Base-by-base conservation (phyloP, 768 basidiomycete species). In the Rhizopogon vulgaris region DNA sequence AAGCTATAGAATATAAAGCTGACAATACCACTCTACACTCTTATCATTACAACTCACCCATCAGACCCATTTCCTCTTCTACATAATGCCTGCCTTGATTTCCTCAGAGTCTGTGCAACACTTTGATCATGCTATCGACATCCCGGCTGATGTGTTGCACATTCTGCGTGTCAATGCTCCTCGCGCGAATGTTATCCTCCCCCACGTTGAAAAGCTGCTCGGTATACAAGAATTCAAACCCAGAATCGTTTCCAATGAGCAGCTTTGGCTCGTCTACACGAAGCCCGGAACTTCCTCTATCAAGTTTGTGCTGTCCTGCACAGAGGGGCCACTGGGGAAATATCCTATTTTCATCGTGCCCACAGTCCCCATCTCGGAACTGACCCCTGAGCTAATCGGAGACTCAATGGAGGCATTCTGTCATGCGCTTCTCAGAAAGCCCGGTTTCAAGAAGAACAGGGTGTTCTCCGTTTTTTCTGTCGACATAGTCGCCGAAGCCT, bases 391-490 rank as follows among this genome's bases (percentile, higher is more conserved):
- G 63, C 53, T 56, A 4, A 72, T 87, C 27, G 58, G 64, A 45
- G 42, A 60, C n/a, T 59, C 71, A 1, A 65, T 69, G 39, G 62
- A 80, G 15, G 50, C 58, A 3, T 69, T 89, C 9, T 56, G 63
- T 9, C 55, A 49, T 0, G 46, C 57, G 2, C 69, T 79, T 17
- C 66, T 68, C 8, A 49, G 52, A 6, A 59, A 67, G 22, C 12
- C 8, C 17, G 18, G 18, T 67, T 9, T 43, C 66, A 15, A 70
- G 67, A 66, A 15, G 32, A 30, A 36, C 32, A 72, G 85, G 14
- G 71, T 85, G 0, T 90, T 83, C 63, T 86, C 87, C 2, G 73
- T 87, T 8, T 90, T 87, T 58, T 78, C 83, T 2, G 64, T 60
- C 76, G 28, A 48, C 0, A 36, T 56, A 9, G 65, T 80, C 15